These are phyloP conservation scores for Pouteria glomerata DNA, from an alignment of 148 eudicot genomes.

Conservation along the genomic window DNA sequence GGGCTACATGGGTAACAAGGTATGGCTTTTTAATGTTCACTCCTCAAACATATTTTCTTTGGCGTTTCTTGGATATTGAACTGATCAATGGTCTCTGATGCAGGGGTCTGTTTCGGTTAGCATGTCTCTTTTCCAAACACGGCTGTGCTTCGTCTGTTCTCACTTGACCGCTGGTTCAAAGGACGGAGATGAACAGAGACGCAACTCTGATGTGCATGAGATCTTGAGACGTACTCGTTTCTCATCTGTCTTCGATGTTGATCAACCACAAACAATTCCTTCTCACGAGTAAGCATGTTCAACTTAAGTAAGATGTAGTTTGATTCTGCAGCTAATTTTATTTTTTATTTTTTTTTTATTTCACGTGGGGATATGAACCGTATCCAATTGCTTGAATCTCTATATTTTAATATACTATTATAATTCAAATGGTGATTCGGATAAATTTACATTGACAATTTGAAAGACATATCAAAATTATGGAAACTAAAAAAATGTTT, in stretches of 20 bases:
- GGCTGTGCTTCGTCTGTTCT: conserved; percentile 86
- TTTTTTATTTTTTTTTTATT: not conserved
- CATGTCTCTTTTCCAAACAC: conserved; percentile 76
- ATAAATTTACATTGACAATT: not conserved
- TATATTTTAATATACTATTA: not conserved
- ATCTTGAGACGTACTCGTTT: conserved; percentile 76
- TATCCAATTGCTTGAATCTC: not conserved
- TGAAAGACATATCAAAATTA: not conserved
- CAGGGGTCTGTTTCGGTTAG: conserved; percentile 96
- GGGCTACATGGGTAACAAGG: conserved; percentile 99
- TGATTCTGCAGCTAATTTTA: not conserved
- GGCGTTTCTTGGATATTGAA: not conserved
- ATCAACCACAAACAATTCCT: conserved; percentile 68
- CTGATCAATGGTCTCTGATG: conserved; percentile 12
- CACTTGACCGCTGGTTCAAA: conserved; percentile 85
- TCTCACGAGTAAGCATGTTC: conserved; percentile 71
- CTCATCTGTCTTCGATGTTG: conserved; percentile 50
- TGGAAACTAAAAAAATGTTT: too few species aligned
- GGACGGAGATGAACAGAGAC: conserved; percentile 68
- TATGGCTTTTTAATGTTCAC: conserved; percentile 18
- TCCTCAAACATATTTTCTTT: not conserved
- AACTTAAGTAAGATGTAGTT: not conserved
- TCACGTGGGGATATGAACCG: not conserved
- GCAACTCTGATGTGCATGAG: conserved; percentile 76
- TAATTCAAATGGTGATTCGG: not conserved